Evolutionary conservation across 768 basidiomycete genomes (phyloP), one percentile per base, ranked within the genome.

Genomic region (Boletus huronensis): DNA sequence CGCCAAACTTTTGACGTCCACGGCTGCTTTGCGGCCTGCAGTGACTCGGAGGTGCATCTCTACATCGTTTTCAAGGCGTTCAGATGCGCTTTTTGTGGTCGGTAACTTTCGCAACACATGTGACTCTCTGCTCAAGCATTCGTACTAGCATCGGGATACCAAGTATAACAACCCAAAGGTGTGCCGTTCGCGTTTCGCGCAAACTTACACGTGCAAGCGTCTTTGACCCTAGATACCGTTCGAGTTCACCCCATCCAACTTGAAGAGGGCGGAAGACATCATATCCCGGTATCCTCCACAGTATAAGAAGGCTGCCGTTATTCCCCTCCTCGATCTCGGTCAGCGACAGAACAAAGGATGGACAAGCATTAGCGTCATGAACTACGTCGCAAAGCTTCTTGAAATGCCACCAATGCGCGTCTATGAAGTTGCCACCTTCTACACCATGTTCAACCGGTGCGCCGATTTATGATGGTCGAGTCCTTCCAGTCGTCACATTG

Each of bases 361-460:
- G 92, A 98, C 96, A 25, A 93, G 90, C 70, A 96, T 99, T 61
- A 93, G 90, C 64, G 94, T 96, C 57, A 99, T 99, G 97, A 98
- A 99, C 76, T 92, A 94, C 64, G 88, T 99, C 51, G 97, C 97
- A 1, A 88, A 90, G 60, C 77, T 96, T 31, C 80, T 98, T 29
- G 93, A 89, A 65, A 88, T 99, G 83, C 92, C 90, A 10, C 91
- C 92, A 49, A 98, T 99, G 97, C 89, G 97, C 10, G 97, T 98
- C 2, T 99, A 99, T 70, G 97, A 99, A 74, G 97, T 99, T 48
- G 96, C 96, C 17, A 95, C 93, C 14, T 99, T 99, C 77, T 99
- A 99, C 74, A 99, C 97, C 63, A 98, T 99, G 96, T 98, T 98
- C 81, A 99, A 98, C 78, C 83, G 95, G 92, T 92, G 54, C 64